Conservation (phyloP, 495 filamentous ascomycete species). For the Hypoxylon lienhwacheense region DNA sequence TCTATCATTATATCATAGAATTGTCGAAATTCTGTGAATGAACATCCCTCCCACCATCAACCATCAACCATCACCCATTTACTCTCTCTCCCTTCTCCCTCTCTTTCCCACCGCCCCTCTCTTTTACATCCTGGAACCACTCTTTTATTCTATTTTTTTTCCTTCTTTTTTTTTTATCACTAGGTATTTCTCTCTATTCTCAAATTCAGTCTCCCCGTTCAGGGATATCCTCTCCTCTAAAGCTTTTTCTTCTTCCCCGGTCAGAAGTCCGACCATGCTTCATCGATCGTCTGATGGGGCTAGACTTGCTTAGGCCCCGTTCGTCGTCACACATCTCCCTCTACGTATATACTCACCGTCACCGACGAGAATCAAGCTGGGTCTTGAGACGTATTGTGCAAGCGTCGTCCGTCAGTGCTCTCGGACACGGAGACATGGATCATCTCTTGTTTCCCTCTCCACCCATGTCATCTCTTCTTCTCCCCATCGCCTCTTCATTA, state of each 20-base stretch:
- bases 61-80: too few species aligned
- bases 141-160: constrained; percentile 5
- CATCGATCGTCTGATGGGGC: constrained; percentile 39
- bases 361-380: constrained; percentile 27
- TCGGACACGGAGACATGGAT: constrained; percentile 38
- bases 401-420: constrained; percentile 27
- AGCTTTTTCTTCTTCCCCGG: constrained; percentile 33
- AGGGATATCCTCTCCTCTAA: constrained; percentile 33
- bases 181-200: neutral
- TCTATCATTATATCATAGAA: too few species aligned
- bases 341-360: constrained; percentile 14
- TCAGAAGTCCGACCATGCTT: constrained; percentile 35
- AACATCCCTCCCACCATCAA: too few species aligned
- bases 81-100: constrained; percentile 13
- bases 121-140: constrained; percentile 15
- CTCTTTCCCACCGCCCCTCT: constrained; percentile 13
- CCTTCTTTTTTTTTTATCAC: neutral
- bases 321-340: constrained; percentile 28
- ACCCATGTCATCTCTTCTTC: constrained; percentile 26
- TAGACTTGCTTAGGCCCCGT: constrained; percentile 36
- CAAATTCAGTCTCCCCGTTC: constrained; percentile 1
- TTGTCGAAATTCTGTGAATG: too few species aligned
- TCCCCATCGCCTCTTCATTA: too few species aligned
- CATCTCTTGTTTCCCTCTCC: constrained; percentile 20
- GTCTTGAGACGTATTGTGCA: constrained; percentile 35